Conservation (phyloP, 345 rosid genomes). For the Boechera retrofracta region DNA sequence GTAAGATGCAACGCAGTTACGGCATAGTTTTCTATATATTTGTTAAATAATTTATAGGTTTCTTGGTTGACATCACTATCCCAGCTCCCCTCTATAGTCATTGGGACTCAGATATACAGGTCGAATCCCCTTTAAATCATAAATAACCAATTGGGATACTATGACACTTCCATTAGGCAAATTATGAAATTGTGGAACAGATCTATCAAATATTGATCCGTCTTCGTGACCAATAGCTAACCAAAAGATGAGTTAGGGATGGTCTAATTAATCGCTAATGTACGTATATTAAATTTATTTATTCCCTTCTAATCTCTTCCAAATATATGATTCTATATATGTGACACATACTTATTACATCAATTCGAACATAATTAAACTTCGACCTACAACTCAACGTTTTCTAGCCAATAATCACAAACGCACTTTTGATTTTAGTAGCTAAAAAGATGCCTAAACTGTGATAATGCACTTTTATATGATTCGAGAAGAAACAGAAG, state of each 20-base stretch:
- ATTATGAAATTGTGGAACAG: neutral
- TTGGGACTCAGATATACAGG: conserved; percentile 27
- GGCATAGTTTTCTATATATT: neutral
- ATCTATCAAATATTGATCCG: neutral
- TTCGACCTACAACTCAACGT: neutral
- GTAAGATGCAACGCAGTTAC: conserved; percentile 12
- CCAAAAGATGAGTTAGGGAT: neutral
- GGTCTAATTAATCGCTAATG: neutral
- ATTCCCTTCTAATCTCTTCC: neutral
- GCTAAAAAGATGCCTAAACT: neutral
- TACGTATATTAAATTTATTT: neutral
- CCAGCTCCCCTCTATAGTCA: neutral
- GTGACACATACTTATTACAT: neutral
- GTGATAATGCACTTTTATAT: conserved; percentile 9
- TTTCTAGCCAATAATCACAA: conserved; percentile 5
- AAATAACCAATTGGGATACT: neutral
- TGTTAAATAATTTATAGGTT: conserved; percentile 20
- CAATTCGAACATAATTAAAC: neutral
- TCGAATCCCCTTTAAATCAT: neutral
- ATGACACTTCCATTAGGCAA: neutral
- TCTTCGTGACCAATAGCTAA: neutral
- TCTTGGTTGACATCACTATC: conserved; percentile 31
- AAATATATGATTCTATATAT: neutral
- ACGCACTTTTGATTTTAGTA: conserved; percentile 7
- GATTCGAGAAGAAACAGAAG: conserved; percentile 37